A percentile compares a stretch with the other conserved stretches of the same genome.
Conservation (phyloP, 305 asterid genomes). For the Fraxinus xanthoxyloides region DNA sequence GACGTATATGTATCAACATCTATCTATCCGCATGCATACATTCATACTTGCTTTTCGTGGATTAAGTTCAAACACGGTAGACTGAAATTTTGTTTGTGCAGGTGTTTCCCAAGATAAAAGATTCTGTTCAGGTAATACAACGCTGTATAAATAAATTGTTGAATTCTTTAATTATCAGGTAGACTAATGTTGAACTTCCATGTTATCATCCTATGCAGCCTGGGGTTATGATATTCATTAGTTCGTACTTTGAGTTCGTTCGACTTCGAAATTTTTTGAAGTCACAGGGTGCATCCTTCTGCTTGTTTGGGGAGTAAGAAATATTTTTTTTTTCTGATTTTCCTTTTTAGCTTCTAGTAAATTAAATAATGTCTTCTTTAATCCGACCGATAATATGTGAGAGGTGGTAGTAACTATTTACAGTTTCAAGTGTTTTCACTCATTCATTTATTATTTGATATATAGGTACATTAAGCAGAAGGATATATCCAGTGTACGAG, state of each 20-base stretch:
- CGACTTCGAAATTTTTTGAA: slow-evolving; percentile 76
- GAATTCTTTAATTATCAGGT: slow-evolving; percentile 11
- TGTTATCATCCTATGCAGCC: slow-evolving; percentile 42
- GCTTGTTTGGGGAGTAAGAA: slow-evolving; percentile 91
- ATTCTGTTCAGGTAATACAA: slow-evolving; percentile 67
- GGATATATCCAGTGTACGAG: slow-evolving; percentile 85
- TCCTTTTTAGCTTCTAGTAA: neutral
- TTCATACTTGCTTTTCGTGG: neutral
- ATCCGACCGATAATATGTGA: neutral
- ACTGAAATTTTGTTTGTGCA: slow-evolving; percentile 37
- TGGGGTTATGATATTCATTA: slow-evolving; percentile 76
- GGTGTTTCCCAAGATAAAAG: slow-evolving; percentile 87
- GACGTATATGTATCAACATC: neutral
- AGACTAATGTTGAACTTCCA: slow-evolving; percentile 3
- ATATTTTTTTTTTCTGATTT: slow-evolving; percentile 5
- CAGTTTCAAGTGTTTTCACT: neutral
- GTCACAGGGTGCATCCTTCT: slow-evolving; percentile 77
- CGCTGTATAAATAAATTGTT: slow-evolving; percentile 13
- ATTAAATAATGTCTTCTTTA: neutral
- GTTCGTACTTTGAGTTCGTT: slow-evolving; percentile 89
- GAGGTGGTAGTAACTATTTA: neutral
- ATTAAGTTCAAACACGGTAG: slow-evolving; percentile 17
- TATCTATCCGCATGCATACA: neutral
- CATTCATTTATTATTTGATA: slow-evolving; percentile 7
- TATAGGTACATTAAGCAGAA: slow-evolving; percentile 69